Base-by-base conservation (phyloP, 371 early-diverging fungal genomes). In the Mortierella sp. region DNA sequence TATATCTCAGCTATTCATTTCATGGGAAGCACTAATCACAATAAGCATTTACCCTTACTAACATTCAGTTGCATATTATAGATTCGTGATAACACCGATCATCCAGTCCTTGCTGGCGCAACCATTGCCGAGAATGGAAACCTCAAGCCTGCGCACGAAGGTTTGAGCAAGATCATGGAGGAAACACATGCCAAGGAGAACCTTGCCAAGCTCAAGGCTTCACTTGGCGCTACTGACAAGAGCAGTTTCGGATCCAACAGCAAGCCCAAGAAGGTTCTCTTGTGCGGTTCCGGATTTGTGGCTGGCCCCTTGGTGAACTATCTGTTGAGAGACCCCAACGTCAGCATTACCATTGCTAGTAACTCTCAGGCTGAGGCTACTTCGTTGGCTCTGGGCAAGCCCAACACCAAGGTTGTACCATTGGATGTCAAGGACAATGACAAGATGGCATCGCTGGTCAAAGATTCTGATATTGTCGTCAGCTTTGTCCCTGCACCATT, bases 271-370 rank as follows among this genome's bases (percentile, higher is more conserved):
- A 88, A 83, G 10, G 88, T 75, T 58, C 68, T 58, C 87, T 75
- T 98, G 29, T 90, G 97, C 34, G 99, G 99, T 3, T 94, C 96
- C 13, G 99, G 99, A 22, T 95, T 93, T 88, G 99, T 98, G 6
- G 94, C 96, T 34, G 94, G 89, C 31, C 99, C 99, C 4, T 89
- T 96, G 47, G 91, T 96, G 23, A 90, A 96, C 40, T 96, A 95
- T 76, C 86, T 98, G 35, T 74, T 87, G 6, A 85, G 88, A 7
- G 83, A 89, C 32, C 81, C 86, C 0, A 90, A 93, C 66, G 89
- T 93, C 68, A 75, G 89, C 47, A 82, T 96, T 35, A 94, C 93
- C 2, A 88, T 97, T 83, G 91, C 96, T 23, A 96, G 96, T 75
- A 92, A 96, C 64, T 86, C 88, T 17, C 51, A 89, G 32, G 83